phyloP scores from a whole-genome alignment of 768 basidiomycete genomes.

The Serendipita sp. region DNA sequence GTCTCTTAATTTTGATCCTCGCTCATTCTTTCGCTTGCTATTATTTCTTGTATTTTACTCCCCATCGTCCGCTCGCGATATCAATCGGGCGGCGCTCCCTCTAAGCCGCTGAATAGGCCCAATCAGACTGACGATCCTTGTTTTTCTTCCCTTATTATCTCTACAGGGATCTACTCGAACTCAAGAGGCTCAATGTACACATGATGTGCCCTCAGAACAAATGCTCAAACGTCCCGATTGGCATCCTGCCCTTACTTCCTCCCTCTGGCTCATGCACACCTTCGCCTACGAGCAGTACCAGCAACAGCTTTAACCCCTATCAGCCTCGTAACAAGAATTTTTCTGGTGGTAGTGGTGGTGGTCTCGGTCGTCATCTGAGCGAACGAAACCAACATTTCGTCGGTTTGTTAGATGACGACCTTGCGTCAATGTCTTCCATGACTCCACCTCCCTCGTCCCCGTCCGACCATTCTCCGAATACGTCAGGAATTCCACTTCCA shows the following conservation, averaged over 20 bases:
- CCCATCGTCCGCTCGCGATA: neutral
- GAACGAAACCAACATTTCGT: neutral
- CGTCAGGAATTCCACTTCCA: neutral
- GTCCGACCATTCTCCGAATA: neutral
- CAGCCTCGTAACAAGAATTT: neutral
- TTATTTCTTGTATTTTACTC: neutral
- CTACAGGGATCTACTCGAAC: neutral
- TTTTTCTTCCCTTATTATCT: neutral
- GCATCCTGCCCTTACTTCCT: neutral
- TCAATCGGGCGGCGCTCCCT: neutral
- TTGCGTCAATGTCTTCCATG: neutral
- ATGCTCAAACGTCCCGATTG: neutral
- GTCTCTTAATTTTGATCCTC: neutral
- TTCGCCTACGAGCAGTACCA: neutral
- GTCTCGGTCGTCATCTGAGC: neutral
- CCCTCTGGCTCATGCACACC: neutral
- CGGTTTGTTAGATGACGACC: neutral
- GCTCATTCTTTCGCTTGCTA: neutral
- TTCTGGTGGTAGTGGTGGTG: neutral
- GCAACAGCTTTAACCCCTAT: neutral
- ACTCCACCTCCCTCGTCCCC: neutral
- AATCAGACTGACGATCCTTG: neutral
- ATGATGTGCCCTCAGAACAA: neutral
- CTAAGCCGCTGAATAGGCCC: neutral
- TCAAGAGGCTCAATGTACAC: neutral